Evolutionary conservation across 805 yeast species (phyloP).

Genomic region (Wickerhamomyces alni): DNA sequence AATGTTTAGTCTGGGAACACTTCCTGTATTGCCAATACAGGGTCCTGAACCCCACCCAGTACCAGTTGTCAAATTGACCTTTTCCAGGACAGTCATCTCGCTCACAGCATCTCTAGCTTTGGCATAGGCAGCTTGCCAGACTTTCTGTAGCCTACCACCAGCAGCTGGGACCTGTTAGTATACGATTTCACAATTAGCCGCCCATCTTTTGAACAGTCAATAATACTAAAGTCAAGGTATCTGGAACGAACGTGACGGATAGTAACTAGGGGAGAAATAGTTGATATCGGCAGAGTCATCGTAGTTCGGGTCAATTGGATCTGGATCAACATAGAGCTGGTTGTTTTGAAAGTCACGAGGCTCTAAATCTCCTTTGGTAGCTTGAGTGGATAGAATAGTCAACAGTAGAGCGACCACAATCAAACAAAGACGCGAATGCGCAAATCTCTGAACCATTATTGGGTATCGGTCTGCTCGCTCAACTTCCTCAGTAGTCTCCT

Average conservation of each 20-base stretch:
- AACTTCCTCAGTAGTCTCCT: too few relatives aligned
- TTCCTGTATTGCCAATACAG: conserved; percentile 54
- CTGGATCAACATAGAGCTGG: conserved; percentile 19
- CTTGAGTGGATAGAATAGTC: too few relatives aligned
- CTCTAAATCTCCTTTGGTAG: too few relatives aligned
- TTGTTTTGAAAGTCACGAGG: conserved; percentile 11
- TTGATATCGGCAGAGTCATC: conserved; percentile 16
- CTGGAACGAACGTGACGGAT: conserved; percentile 19
- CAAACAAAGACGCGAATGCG: too few relatives aligned
- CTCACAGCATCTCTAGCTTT: conserved; percentile 50
- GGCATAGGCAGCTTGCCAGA: conserved; percentile 53
- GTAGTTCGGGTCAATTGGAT: conserved; percentile 7
- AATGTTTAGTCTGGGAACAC: conserved; percentile 47
- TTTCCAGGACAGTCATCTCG: conserved; percentile 51
- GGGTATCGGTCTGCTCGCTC: too few relatives aligned
- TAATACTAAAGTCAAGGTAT: conserved; percentile 2
- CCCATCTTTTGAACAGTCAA: background rate
- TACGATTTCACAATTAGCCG: too few relatives aligned
- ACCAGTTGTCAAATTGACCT: conserved; percentile 58
- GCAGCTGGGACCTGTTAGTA: conserved; percentile 15
- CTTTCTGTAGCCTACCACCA: conserved; percentile 43
- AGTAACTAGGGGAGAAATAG: conserved; percentile 15
- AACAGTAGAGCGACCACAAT: too few relatives aligned
- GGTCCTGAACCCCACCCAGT: conserved; percentile 61
- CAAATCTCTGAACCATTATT: too few relatives aligned